phyloP scores from a whole-genome alignment of 805 yeast species.

The Cyberlindnera veronae region DNA sequence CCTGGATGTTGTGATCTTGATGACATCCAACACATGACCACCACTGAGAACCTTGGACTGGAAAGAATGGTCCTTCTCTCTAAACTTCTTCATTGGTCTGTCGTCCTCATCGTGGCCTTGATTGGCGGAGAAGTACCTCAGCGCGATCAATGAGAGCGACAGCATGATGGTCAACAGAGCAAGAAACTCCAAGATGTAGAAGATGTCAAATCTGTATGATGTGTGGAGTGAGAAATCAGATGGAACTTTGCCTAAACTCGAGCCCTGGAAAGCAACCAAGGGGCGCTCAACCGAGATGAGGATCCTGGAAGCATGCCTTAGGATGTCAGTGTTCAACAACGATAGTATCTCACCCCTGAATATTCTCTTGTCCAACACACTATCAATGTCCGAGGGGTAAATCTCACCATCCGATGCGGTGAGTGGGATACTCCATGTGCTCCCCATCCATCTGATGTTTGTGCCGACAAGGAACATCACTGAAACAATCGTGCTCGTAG shows the following conservation, averaged over 20 bases:
- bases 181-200: slow-evolving; percentile 54
- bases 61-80: slow-evolving; percentile 23
- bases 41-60: slow-evolving; percentile 42
- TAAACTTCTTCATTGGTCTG: slow-evolving; percentile 12
- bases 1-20: slow-evolving; percentile 54
- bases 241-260: not conserved
- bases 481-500: slow-evolving; percentile 30
- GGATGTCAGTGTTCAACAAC: slow-evolving; percentile 7
- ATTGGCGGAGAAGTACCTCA: slow-evolving; percentile 36
- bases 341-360: slow-evolving; percentile 20
- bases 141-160: slow-evolving; percentile 43
- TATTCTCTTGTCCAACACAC: slow-evolving; percentile 19
- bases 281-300: slow-evolving; percentile 29
- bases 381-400: slow-evolving; percentile 4
- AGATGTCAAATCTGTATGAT: slow-evolving; percentile 43
- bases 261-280: slow-evolving; percentile 16
- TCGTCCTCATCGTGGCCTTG: slow-evolving; percentile 20
- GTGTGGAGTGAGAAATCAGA: slow-evolving; percentile 23
- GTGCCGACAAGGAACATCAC: slow-evolving; percentile 28
- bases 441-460: slow-evolving; percentile 34
- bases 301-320: slow-evolving; percentile 7
- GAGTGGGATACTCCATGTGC: not conserved
- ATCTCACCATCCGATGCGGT: slow-evolving; percentile 3
- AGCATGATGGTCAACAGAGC: slow-evolving; percentile 48
- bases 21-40: slow-evolving; percentile 60